Percentiles rank a stretch among this genome's conserved stretches.
phyloP scores from a whole-genome alignment of 805 yeast species.

The Lipomyces mesembrius region DNA sequence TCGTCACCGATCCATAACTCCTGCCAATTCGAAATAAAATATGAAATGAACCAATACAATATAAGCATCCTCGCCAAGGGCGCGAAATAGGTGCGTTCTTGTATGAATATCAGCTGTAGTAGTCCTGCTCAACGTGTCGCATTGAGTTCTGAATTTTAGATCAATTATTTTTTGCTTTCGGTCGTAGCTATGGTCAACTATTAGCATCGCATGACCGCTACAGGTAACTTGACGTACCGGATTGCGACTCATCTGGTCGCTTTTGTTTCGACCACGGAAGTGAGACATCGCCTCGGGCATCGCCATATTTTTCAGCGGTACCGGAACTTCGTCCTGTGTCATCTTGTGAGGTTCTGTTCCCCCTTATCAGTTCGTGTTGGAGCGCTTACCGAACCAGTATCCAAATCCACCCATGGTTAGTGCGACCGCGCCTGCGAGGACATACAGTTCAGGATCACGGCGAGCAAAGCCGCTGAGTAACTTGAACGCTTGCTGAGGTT shows the following conservation, averaged over 20 bases:
- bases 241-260: not conserved
- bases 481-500: not conserved
- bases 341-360: not conserved
- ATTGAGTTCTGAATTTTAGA: no score
- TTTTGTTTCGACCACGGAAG: conserved; percentile 7
- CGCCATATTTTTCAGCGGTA: conserved; percentile 13
- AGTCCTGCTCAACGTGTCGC: no score
- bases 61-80: not conserved
- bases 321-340: conserved; percentile 12
- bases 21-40: not conserved
- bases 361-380: not conserved
- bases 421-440: conserved; percentile 21
- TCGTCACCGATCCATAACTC: not conserved
- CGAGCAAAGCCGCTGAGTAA: conserved; percentile 22
- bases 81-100: not conserved
- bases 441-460: conserved; percentile 32
- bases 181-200: not conserved
- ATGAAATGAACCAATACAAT: not conserved
- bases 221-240: not conserved
- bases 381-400: conserved; percentile 29
- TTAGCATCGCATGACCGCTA: not conserved
- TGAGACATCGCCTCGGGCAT: not conserved
- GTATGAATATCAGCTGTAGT: not conserved
- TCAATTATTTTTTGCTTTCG: not conserved
- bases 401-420: conserved; percentile 28